Base-by-base conservation (phyloP, 108 stramenopile genomes). In the Epithemia pelagica region DNA sequence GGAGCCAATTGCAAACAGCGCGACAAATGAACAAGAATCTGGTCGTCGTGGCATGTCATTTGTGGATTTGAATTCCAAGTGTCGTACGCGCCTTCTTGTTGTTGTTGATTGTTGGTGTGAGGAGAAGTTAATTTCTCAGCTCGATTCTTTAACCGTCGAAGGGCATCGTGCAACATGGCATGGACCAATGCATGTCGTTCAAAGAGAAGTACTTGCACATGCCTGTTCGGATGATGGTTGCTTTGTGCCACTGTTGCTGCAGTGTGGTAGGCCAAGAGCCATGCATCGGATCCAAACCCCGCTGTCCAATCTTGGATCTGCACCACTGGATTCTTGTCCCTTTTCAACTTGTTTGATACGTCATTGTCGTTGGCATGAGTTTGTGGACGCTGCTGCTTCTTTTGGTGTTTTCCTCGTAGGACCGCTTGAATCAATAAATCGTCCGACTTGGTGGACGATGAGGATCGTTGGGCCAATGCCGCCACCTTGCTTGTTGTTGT, bases 301-400 rank as follows among this genome's bases (percentile, higher is more conserved):
- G 92, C 92, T 28, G 92, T 94, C 79, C 90, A 79, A 67, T 94
- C 92, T 54, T 72, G 84, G 8, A 93, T 54, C 2, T 76, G 32
- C 21, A 78, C 57, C 20, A 58, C 61, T 15, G 28, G 15, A 1
- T 29, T 33, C 18, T 25, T 22, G 32, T 63, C 32, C 15, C 15
- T 46, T 46, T 46, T 46, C n/a, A n/a, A n/a, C n/a, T n/a, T n/a
- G n/a, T n/a, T n/a, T n/a, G n/a, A n/a, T n/a, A n/a, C n/a, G n/a
- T n/a, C n/a, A n/a, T n/a, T n/a, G n/a, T n/a, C n/a, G 37, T 46
- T 46, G 37, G 37, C 37, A 46, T 5, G 37, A 46, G n/a, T 15
- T 46, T 46, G 37, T 46, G 5, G 37, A 10, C 10, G 37, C 15
- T 46, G 37, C 10, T 15, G 37, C 37, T 5, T 46, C 37, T 5